Evolutionary conservation across 345 rosid genomes (phyloP).

Genomic region (Erysimum cheiranthoides): DNA sequence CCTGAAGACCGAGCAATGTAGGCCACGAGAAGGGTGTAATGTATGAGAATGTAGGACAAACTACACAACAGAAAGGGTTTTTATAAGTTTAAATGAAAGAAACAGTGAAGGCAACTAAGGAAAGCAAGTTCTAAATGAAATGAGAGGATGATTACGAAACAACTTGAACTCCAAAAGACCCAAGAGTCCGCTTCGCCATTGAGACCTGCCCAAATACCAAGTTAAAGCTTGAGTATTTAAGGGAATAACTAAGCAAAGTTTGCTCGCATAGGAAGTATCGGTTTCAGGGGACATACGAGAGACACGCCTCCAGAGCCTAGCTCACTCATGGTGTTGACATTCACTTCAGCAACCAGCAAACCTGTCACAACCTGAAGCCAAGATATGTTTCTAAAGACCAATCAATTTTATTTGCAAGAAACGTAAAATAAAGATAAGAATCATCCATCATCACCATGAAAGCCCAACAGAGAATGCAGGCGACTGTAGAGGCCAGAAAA

Average conservation of each 20-base stretch:
- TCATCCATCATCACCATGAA: constrained; percentile 62
- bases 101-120: not conserved
- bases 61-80: constrained; percentile 55
- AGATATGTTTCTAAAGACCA: not conserved
- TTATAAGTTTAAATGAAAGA: constrained; percentile 14
- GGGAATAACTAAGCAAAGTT: not conserved
- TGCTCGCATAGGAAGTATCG: not conserved
- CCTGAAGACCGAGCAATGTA: constrained; percentile 97
- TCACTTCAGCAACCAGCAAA: constrained; percentile 88
- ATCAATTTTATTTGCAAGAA: not conserved
- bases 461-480: constrained; percentile 77
- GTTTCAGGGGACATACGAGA: constrained; percentile 54
- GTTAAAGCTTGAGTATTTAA: constrained; percentile 8
- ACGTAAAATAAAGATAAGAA: not conserved
- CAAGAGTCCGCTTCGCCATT: constrained; percentile 92
- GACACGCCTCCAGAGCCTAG: constrained; percentile 95
- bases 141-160: constrained; percentile 62
- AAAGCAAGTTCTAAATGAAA: constrained; percentile 26
- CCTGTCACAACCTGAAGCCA: constrained; percentile 80
- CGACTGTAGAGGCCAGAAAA: constrained; percentile 79
- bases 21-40: constrained; percentile 88
- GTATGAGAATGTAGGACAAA: constrained; percentile 92
- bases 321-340: constrained; percentile 89
- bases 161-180: constrained; percentile 83
- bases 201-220: constrained; percentile 63